Evolutionary conservation across 75 land plant genomes (phyloP), one percentile per base, ranked within the genome.

Genomic region (Adiantum capillusveneris): DNA sequence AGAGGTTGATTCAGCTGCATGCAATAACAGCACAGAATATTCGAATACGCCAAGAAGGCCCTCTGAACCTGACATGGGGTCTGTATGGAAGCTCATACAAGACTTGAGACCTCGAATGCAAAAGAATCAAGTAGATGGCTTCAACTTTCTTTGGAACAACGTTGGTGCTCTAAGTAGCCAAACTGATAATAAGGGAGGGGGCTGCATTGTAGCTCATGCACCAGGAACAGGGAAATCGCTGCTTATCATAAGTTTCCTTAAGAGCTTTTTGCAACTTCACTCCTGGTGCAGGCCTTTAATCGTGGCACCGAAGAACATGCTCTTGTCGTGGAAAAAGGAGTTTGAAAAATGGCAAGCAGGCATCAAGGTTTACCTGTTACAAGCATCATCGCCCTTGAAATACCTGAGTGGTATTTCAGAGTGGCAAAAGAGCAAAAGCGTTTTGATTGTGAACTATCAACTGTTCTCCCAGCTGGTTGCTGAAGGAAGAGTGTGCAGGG

Each of bases 211-310:
- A 12, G 82, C 99, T 52, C 99, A 94, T 71, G 57, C 99, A 56
- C 99, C 99, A 9, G 99, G 99, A 59, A 83, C 99, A 44, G 99
- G 99, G 25, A 94, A 94, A 49, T 79, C 99, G n/a, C 71, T 90
- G 48, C 76, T 80, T 22, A 61, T 86, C 25, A 84, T 94, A 28
- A 68, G 84, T 37, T 94, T 94, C 61, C 75, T 90, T 14, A 58
- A 66, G 27, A 89, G 91, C 57, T 90, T 77, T 70, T 59, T 86
- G 76, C 69, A 63, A 25, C 49, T 82, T 20, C 76, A 70, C 66
- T 79, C 85, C 0, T 65, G 63, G 24, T 74, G 74, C 42, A 60
- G 81, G 29, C 89, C 88, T 19, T 60, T 88, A 0, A 68, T 88
- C 13, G 70, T 88, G 54, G 84, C 81, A 49, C 94, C 94, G 1